These are phyloP conservation scores for Ogataea henricii DNA, from an alignment of 805 yeast species.

Conservation along the genomic window DNA sequence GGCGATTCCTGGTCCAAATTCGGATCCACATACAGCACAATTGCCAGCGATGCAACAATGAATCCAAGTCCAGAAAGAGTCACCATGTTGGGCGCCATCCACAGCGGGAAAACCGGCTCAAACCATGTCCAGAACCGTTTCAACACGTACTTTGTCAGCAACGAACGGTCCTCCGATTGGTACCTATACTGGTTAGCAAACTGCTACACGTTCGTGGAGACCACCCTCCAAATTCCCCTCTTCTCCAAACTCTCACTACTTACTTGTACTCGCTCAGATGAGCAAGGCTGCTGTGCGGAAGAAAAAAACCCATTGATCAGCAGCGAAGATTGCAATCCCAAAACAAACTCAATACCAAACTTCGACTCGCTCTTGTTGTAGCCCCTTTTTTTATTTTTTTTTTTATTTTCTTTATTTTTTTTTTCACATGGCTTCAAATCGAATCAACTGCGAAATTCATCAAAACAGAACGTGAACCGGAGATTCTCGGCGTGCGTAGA, in stretches of 20 bases:
- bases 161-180: conserved; percentile 78
- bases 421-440: not conserved
- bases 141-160: conserved; percentile 70
- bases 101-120: conserved; percentile 72
- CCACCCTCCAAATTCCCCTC: not conserved
- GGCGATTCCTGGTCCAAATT: conserved; percentile 62
- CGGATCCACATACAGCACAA: conserved; percentile 77
- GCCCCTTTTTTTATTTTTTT: not conserved
- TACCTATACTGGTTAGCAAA: too few relatives aligned
- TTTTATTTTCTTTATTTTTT: not conserved
- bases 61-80: conserved; percentile 80
- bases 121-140: conserved; percentile 82
- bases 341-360: not conserved
- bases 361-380: too few relatives aligned
- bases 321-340: too few relatives aligned
- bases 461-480: not conserved
- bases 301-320: conserved; percentile 55
- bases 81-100: conserved; percentile 92
- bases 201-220: too few relatives aligned
- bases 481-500: not conserved
- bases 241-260: too few relatives aligned
- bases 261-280: conserved; percentile 51
- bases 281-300: conserved; percentile 44
- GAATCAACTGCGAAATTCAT: not conserved
- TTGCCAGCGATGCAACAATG: conserved; percentile 59